Evolutionary conservation across 2,329 filamentous ascomycete genomes (phyloP).

Genomic region (Neocucurbitaria cava): DNA sequence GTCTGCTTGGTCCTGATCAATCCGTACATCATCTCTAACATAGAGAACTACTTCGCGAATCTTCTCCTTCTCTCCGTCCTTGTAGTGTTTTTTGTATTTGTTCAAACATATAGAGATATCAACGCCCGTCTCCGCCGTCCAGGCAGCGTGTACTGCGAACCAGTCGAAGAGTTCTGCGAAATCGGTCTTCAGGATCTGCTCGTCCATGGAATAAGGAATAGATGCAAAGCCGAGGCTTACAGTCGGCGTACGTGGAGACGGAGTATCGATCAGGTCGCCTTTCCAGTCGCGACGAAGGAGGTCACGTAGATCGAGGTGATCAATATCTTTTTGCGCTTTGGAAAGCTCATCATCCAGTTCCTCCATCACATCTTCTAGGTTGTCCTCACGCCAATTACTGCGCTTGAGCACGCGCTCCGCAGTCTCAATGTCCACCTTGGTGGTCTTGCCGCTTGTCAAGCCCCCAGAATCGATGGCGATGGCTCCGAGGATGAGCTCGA

Average conservation of each 20-base stretch:
- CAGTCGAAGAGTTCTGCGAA: constrained; percentile 58
- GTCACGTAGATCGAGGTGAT: constrained; percentile 52
- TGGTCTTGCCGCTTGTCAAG: constrained; percentile 45
- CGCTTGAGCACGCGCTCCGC: constrained; percentile 51
- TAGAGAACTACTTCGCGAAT: constrained; percentile 56
- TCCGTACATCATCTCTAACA: constrained; percentile 55
- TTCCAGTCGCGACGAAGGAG: constrained; percentile 58
- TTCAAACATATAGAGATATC: constrained; percentile 56
- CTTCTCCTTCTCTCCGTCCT: constrained; percentile 53
- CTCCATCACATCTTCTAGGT: constrained; percentile 53
- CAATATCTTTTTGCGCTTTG: constrained; percentile 54
- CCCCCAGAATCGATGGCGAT: constrained; percentile 57
- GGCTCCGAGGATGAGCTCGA: constrained; percentile 56
- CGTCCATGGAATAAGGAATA: constrained; percentile 55
- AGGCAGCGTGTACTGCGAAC: constrained; percentile 58
- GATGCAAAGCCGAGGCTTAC: constrained; percentile 57
- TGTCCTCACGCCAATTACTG: constrained; percentile 51
- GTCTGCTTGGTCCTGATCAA: constrained; percentile 54
- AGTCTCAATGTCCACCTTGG: constrained; percentile 49
- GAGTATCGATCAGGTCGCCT: constrained; percentile 56
- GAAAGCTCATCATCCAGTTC: constrained; percentile 51
- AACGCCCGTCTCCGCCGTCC: constrained; percentile 55
- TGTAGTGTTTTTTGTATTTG: constrained; percentile 54
- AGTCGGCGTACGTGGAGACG: constrained; percentile 54
- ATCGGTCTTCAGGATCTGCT: constrained; percentile 55